phyloP scores from a whole-genome alignment of 2,329 filamentous ascomycete genomes.

The Karstenula rhodostoma region DNA sequence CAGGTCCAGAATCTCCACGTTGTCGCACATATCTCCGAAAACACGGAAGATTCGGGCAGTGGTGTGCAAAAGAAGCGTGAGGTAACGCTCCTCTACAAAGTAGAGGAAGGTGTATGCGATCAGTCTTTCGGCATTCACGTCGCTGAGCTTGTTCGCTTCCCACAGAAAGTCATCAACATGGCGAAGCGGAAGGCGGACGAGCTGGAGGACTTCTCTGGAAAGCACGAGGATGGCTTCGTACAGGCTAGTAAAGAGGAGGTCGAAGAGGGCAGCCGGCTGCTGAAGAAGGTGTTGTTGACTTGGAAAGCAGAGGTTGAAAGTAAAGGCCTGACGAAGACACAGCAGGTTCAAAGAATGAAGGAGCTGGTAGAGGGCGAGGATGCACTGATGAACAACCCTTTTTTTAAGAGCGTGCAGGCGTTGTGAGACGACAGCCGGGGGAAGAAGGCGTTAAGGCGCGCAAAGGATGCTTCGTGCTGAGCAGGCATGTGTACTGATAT shows the following conservation, averaged over 20 bases:
- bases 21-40: constrained; percentile 83
- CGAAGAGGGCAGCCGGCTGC: constrained; percentile 82
- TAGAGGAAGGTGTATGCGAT: constrained; percentile 93
- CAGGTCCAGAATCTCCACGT: constrained; percentile 95
- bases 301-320: constrained; percentile 84
- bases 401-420: constrained; percentile 69
- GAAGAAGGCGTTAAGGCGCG: constrained; percentile 1
- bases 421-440: constrained; percentile 39
- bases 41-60: constrained; percentile 54
- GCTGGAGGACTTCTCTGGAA: constrained; percentile 90
- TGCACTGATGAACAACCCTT: constrained; percentile 68
- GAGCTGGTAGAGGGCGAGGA: constrained; percentile 79
- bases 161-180: constrained; percentile 97
- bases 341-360: constrained; percentile 80
- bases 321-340: constrained; percentile 61
- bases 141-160: constrained; percentile 94
- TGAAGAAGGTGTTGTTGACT: constrained; percentile 81
- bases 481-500: not conserved
- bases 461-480: not conserved
- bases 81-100: constrained; percentile 96
- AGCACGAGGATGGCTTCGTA: constrained; percentile 66
- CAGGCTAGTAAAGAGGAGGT: constrained; percentile 77
- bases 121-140: constrained; percentile 99
- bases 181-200: constrained; percentile 99
- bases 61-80: constrained; percentile 63